These are phyloP conservation scores for Aspergillus leporis DNA, from an alignment of 495 filamentous ascomycete genomes.

Conservation along the genomic window DNA sequence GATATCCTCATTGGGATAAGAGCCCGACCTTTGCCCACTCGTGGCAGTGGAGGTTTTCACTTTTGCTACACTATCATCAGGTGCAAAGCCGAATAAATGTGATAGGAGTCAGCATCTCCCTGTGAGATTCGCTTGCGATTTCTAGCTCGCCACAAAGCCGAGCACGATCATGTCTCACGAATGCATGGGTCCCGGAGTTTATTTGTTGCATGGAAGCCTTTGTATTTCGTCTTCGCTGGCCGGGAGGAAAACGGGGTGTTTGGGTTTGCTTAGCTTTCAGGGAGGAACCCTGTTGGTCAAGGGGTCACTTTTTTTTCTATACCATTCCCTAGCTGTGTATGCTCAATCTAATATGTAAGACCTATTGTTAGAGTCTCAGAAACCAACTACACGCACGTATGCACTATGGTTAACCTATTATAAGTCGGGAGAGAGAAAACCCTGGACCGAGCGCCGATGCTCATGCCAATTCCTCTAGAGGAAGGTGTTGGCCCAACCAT, in stretches of 20 bases:
- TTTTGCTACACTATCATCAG: background rate
- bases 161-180: constrained; percentile 38
- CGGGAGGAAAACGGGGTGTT: constrained; percentile 27
- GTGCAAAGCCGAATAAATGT: background rate
- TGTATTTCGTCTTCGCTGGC: constrained; percentile 26
- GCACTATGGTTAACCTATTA: background rate
- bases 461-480: too few relatives aligned
- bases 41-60: background rate
- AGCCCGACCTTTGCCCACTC: background rate
- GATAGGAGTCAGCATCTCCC: constrained; percentile 6
- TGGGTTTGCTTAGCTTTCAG: constrained; percentile 18
- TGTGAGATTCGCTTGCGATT: constrained; percentile 13
- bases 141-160: constrained; percentile 16
- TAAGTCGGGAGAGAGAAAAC: background rate
- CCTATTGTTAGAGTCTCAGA: constrained; percentile 2
- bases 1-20: background rate
- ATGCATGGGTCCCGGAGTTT: constrained; percentile 48
- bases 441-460: too few relatives aligned
- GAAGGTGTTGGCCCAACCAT: background rate
- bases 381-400: background rate
- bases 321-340: constrained; percentile 13
- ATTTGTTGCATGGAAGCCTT: constrained; percentile 31
- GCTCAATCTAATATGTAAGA: constrained; percentile 23
- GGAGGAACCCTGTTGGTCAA: constrained; percentile 9
- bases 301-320: constrained; percentile 10